Evolutionary conservation across 495 filamentous ascomycete species (phyloP).

Genomic region (Talaromyces nanjingensis): DNA sequence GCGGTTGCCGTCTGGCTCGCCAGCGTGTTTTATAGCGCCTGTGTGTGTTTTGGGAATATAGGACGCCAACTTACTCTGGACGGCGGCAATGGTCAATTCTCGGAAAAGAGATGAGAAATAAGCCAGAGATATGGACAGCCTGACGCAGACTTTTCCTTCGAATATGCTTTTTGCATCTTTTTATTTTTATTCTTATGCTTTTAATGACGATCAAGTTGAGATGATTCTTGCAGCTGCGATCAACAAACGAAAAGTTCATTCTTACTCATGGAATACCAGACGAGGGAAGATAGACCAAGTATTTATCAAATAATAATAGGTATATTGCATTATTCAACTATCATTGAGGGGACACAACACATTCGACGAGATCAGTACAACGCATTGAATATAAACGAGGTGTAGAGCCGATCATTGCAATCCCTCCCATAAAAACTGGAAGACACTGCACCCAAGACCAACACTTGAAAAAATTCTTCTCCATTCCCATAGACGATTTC

Average conservation of each 20-base stretch:
- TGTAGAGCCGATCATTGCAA: slow-evolving; percentile 67
- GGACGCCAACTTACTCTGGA: slow-evolving; percentile 67
- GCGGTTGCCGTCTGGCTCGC: slow-evolving; percentile 82
- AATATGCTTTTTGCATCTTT: not conserved
- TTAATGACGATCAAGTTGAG: not conserved
- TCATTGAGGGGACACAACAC: not conserved
- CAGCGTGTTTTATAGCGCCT: slow-evolving; percentile 87
- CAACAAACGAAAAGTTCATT: not conserved
- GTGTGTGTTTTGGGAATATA: slow-evolving; percentile 94
- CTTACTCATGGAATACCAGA: not conserved
- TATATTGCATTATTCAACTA: not conserved
- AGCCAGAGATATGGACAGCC: no score
- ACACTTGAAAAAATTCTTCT: slow-evolving; percentile 41
- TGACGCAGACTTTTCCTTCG: not conserved
- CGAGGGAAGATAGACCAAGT: not conserved
- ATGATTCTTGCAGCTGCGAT: not conserved
- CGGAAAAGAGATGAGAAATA: not conserved
- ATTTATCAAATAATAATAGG: not conserved
- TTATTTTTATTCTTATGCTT: slow-evolving; percentile 2
- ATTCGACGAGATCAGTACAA: not conserved
- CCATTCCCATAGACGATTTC: slow-evolving; percentile 62
- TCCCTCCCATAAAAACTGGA: slow-evolving; percentile 46
- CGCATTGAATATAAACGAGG: slow-evolving; percentile 9
- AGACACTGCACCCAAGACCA: slow-evolving; percentile 66
- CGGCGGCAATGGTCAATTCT: slow-evolving; percentile 2